Conservation (phyloP, 495 filamentous ascomycete genomes). For the Elasticomyces elasticus region DNA sequence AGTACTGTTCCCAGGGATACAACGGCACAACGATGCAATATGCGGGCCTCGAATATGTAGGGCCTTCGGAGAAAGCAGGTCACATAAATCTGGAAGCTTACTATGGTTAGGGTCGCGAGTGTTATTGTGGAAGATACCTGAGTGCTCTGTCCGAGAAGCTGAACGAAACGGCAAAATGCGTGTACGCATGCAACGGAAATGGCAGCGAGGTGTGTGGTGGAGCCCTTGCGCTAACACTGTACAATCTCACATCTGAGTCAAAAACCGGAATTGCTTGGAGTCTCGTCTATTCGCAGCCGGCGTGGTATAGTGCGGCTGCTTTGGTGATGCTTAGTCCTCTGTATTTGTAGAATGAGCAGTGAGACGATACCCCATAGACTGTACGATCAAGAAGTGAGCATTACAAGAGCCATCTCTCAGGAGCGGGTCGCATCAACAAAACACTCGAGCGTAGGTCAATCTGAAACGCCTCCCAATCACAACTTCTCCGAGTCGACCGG, state of each 20-base stretch:
- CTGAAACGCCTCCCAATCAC: not conserved
- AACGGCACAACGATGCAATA: constrained; percentile 22
- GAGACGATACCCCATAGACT: not conserved
- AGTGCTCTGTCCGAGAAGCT: constrained; percentile 17
- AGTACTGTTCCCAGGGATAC: constrained; percentile 19
- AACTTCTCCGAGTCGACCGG: not conserved
- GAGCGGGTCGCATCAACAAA: not conserved
- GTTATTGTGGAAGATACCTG: constrained; percentile 24
- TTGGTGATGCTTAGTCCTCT: constrained; percentile 1
- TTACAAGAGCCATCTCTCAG: not conserved
- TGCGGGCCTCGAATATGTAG: constrained; percentile 27
- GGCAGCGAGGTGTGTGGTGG: constrained; percentile 24
- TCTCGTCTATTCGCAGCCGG: not conserved
- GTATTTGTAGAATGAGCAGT: not conserved
- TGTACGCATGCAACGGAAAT: constrained; percentile 22
- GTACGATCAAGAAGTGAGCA: not conserved
- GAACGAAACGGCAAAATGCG: constrained; percentile 17
- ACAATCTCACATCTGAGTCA: constrained; percentile 10
- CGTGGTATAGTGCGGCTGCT: constrained; percentile 7
- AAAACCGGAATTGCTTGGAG: constrained; percentile 1
- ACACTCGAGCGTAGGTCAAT: not conserved
- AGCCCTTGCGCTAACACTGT: constrained; percentile 18
- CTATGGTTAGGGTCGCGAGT: constrained; percentile 19
- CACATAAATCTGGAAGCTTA: not conserved
- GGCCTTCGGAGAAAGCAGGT: not conserved